Conservation (phyloP, 805 yeast species). For the Ogataea methanolica region DNA sequence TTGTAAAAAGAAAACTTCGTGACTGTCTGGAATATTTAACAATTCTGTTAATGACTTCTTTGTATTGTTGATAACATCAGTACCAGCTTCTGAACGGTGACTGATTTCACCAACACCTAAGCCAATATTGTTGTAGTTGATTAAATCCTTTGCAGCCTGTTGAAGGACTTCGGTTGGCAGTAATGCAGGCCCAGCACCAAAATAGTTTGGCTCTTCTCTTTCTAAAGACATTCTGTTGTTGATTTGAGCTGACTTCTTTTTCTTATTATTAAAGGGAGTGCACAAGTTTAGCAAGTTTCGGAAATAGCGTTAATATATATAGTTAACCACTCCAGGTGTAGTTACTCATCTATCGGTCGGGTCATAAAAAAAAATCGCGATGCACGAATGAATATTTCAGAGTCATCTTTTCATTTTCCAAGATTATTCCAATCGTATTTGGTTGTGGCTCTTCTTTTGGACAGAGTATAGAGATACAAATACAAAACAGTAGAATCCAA, state of each 20-base stretch:
- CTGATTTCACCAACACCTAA: conserved; percentile 95
- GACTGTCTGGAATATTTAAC: conserved; percentile 79
- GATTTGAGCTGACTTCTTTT: neutral
- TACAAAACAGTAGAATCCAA: too few relatives aligned
- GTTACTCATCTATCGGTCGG: neutral
- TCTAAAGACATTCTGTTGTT: conserved; percentile 34
- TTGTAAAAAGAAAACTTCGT: conserved; percentile 91
- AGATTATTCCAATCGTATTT: too few relatives aligned
- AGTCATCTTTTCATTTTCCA: too few relatives aligned
- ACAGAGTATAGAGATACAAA: too few relatives aligned
- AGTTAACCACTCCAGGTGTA: neutral
- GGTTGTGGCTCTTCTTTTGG: too few relatives aligned
- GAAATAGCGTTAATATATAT: neutral
- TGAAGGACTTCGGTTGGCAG: conserved; percentile 80
- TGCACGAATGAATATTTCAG: too few relatives aligned
- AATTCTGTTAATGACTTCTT: conserved; percentile 62
- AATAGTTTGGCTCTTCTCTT: conserved; percentile 73
- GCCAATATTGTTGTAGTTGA: conserved; percentile 65
- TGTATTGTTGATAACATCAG: conserved; percentile 69
- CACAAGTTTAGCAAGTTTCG: too few relatives aligned
- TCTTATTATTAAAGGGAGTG: too few relatives aligned
- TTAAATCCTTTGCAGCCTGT: conserved; percentile 80
- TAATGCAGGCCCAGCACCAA: conserved; percentile 99
- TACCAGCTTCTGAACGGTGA: conserved; percentile 86
- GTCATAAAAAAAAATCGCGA: neutral